These are phyloP conservation scores for Penicillium griseofulvum DNA, from an alignment of 2,329 filamentous ascomycete genomes.

Conservation along the genomic window DNA sequence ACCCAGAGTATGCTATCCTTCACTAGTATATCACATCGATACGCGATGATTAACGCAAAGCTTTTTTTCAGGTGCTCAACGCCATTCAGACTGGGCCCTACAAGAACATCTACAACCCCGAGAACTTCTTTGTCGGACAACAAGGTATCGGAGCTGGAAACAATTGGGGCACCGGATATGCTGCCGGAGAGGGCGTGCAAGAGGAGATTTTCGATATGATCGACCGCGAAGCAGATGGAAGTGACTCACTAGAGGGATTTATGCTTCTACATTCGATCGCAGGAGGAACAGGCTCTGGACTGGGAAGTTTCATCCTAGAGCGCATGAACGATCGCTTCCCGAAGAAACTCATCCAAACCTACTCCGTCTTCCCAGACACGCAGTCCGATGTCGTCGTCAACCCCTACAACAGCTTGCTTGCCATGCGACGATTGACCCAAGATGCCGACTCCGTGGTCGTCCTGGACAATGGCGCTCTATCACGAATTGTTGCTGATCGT, in stretches of 20 bases:
- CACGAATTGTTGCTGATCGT: constrained; percentile 88
- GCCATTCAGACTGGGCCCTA: constrained; percentile 90
- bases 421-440: constrained; percentile 86
- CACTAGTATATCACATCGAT: neutral
- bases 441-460: constrained; percentile 98
- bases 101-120: constrained; percentile 98
- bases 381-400: constrained; percentile 93
- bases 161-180: constrained; percentile 97
- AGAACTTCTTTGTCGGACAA: constrained; percentile 97
- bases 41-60: constrained; percentile 6
- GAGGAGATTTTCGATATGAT: constrained; percentile 99
- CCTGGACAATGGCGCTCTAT: constrained; percentile 90
- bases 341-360: constrained; percentile 98
- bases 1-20: constrained; percentile 62
- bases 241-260: constrained; percentile 96
- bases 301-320: constrained; percentile 92
- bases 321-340: constrained; percentile 95
- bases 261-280: constrained; percentile 99
- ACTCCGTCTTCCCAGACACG: constrained; percentile 96
- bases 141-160: constrained; percentile 92
- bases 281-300: constrained; percentile 91
- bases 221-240: constrained; percentile 95
- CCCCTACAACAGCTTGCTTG: constrained; percentile 93
- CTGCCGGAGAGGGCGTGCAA: constrained; percentile 84
- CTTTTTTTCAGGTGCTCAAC: constrained; percentile 68